Evolutionary conservation across 768 basidiomycete genomes (phyloP).

Genomic region (Pulveroboletus sp.): DNA sequence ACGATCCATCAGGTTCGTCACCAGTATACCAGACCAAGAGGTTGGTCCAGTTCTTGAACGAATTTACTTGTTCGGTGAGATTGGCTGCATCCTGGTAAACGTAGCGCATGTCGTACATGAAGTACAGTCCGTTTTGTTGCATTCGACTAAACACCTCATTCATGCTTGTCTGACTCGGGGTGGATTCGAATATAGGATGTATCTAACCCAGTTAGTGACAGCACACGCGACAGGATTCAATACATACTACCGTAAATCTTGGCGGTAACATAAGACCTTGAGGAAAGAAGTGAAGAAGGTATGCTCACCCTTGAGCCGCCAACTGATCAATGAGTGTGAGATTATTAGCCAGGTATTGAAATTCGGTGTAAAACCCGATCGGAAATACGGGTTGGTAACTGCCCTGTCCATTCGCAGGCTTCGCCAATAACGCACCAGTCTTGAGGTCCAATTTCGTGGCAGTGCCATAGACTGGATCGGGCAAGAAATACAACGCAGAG

Average conservation of each 20-base stretch:
- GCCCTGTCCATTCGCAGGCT: conserved; percentile 44
- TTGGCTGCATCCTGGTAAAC: conserved; percentile 57
- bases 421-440: conserved; percentile 50
- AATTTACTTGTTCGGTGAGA: conserved; percentile 62
- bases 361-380: conserved; percentile 42
- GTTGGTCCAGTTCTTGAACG: conserved; percentile 61
- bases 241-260: conserved; percentile 29
- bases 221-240: neutral
- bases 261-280: neutral
- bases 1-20: conserved; percentile 68
- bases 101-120: conserved; percentile 82
- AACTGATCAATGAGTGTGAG: conserved; percentile 29
- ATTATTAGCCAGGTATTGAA: conserved; percentile 26
- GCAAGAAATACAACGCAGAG: conserved; percentile 45
- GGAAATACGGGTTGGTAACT: conserved; percentile 47
- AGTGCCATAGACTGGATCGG: conserved; percentile 41
- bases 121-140: conserved; percentile 57
- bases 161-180: conserved; percentile 44
- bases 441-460: conserved; percentile 59
- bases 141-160: conserved; percentile 55
- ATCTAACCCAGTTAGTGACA: conserved; percentile 35
- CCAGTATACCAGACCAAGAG: conserved; percentile 69
- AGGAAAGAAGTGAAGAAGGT: neutral
- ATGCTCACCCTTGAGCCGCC: conserved; percentile 24
- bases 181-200: conserved; percentile 66